Conservation (phyloP, 805 yeast species). For the Ogataea pignaliae region DNA sequence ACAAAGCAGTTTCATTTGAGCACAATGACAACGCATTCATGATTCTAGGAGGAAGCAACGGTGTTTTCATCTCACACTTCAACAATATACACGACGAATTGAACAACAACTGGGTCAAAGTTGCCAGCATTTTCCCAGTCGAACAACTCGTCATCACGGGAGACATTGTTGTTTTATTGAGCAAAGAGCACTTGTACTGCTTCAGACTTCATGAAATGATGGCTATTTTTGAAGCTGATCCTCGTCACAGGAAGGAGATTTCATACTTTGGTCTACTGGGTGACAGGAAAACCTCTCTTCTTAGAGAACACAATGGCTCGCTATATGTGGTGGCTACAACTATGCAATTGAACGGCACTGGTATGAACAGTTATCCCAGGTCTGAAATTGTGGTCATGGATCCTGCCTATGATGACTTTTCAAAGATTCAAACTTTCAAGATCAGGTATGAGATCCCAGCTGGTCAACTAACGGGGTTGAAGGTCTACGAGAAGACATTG, state of each 20-base stretch:
- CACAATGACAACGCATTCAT: not conserved
- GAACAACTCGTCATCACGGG: not conserved
- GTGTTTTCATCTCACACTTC: not conserved
- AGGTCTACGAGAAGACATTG: not conserved
- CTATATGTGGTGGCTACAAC: not conserved
- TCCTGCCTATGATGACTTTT: not conserved
- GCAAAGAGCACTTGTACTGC: not conserved
- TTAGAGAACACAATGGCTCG: not conserved
- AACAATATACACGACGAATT: not conserved
- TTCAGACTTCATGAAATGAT: not conserved
- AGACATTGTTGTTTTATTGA: not conserved
- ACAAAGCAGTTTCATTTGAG: not conserved
- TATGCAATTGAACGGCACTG: not conserved
- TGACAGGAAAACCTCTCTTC: not conserved
- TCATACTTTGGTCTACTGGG: not conserved
- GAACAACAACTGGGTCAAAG: not conserved
- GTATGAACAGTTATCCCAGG: not conserved
- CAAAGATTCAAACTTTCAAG: slow-evolving; percentile 1
- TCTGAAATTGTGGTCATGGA: not conserved
- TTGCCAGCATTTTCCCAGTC: not conserved
- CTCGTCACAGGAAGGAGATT: not conserved
- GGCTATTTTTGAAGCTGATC: not conserved
- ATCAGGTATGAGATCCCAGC: not conserved
- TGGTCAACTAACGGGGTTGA: not conserved
- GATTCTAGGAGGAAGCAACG: not conserved